phyloP scores from a whole-genome alignment of 495 filamentous ascomycete species.

The Talaromyces thailandensis region DNA sequence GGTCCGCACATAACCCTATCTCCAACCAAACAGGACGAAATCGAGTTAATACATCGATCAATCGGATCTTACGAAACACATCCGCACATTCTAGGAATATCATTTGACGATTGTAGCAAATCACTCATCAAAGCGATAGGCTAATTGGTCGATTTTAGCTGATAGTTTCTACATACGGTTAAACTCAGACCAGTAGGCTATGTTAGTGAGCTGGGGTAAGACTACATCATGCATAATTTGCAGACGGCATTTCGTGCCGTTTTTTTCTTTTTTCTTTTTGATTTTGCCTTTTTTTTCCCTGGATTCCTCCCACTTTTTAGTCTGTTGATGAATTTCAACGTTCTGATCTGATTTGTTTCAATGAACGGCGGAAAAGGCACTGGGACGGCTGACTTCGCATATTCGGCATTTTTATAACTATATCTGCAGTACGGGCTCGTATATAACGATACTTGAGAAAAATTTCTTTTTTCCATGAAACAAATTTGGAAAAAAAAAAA shows the following conservation, averaged over 20 bases:
- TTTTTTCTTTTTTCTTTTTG: not conserved
- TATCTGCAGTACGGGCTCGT: too few species aligned
- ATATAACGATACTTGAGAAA: too few species aligned
- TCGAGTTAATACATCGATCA: not conserved
- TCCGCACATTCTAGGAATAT: not conserved
- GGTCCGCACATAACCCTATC: not conserved
- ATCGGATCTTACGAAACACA: not conserved
- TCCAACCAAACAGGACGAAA: not conserved
- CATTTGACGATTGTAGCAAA: not conserved
- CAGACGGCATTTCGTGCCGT: not conserved
- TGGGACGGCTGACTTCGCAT: not conserved
- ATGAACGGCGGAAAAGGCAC: not conserved
- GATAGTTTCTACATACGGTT: not conserved
- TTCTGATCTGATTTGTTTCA: not conserved
- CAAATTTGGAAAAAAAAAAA: too few species aligned
- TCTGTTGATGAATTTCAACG: not conserved
- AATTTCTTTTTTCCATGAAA: too few species aligned
- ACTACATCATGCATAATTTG: not conserved
- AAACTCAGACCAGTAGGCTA: not conserved
- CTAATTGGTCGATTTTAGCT: not conserved
- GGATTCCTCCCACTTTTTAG: not conserved
- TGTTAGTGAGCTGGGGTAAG: not conserved
- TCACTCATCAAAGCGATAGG: not conserved
- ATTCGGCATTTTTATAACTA: too few species aligned
- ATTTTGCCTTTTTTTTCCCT: not conserved